Evolutionary conservation across 1,139 yeast species (phyloP).

Genomic region (Saccharomycopsis hybrid): DNA sequence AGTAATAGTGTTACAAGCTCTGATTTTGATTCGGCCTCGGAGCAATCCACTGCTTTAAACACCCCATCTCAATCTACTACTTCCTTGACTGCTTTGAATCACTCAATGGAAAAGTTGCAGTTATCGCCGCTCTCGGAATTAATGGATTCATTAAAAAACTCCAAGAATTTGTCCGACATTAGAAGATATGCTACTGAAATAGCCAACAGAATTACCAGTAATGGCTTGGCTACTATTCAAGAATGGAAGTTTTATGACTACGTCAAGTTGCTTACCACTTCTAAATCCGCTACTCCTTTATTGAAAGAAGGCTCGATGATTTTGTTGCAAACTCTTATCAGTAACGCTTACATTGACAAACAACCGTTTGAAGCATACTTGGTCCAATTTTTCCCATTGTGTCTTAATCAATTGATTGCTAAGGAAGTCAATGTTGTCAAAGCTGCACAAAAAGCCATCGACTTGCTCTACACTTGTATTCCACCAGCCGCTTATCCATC

Average conservation of each 20-base stretch:
- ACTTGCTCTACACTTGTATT: slow-evolving; percentile 59
- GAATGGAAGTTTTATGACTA: slow-evolving; percentile 66
- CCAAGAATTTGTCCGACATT: slow-evolving; percentile 57
- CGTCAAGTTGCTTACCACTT: slow-evolving; percentile 57
- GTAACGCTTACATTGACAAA: slow-evolving; percentile 57
- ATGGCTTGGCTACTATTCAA: slow-evolving; percentile 45
- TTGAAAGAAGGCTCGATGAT: slow-evolving; percentile 72
- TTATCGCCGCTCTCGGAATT: slow-evolving; percentile 63
- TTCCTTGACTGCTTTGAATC: slow-evolving; percentile 63
- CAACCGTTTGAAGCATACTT: slow-evolving; percentile 68
- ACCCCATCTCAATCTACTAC: slow-evolving; percentile 47
- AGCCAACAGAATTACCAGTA: slow-evolving; percentile 38
- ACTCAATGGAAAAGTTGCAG: slow-evolving; percentile 62
- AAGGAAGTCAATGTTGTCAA: slow-evolving; percentile 82
- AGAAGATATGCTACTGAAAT: slow-evolving; percentile 55
- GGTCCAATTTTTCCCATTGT: slow-evolving; percentile 48
- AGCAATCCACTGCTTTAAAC: slow-evolving; percentile 22
- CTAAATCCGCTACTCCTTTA: slow-evolving; percentile 59
- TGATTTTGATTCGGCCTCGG: slow-evolving; percentile 14
- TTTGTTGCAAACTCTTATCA: slow-evolving; percentile 61
- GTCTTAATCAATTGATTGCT: slow-evolving; percentile 67
- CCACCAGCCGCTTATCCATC: slow-evolving; percentile 79
- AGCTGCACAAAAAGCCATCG: slow-evolving; percentile 69
- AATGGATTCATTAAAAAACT: slow-evolving; percentile 49
- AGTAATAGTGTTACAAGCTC: not conserved